These are phyloP conservation scores for Nyctanthes arbortristis DNA, from an alignment of 257 asterid species.

Conservation along the genomic window DNA sequence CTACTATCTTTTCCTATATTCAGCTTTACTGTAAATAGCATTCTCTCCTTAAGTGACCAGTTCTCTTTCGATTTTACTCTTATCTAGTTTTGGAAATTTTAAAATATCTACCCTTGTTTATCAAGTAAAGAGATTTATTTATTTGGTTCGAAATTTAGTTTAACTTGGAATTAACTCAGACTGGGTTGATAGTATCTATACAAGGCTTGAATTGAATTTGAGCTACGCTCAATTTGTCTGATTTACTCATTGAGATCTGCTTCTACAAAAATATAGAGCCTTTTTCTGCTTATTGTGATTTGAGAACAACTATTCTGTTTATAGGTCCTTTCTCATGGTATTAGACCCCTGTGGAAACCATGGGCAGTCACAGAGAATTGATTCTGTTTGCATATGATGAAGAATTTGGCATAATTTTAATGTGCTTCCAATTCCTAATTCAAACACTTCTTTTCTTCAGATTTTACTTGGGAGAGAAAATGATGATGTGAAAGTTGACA, in stretches of 20 bases:
- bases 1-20: too few relatives aligned
- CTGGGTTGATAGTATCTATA: not conserved
- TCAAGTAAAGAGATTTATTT: not conserved
- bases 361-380: not conserved
- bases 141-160: not conserved
- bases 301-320: not conserved
- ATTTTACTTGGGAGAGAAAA: conserved; percentile 77
- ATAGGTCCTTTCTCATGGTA: not conserved
- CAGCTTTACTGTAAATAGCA: too few relatives aligned
- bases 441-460: conserved; percentile 37
- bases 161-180: not conserved
- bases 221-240: too few relatives aligned
- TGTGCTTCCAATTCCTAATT: conserved; percentile 5
- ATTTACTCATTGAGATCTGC: too few relatives aligned
- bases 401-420: not conserved
- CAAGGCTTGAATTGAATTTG: too few relatives aligned
- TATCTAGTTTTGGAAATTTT: too few relatives aligned
- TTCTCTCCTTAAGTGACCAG: too few relatives aligned
- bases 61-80: too few relatives aligned
- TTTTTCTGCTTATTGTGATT: not conserved
- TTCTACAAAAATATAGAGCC: too few relatives aligned
- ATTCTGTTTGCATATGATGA: not conserved
- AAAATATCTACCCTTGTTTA: too few relatives aligned
- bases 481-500: conserved; percentile 65
- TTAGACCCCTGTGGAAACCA: not conserved